Evolutionary conservation across 768 basidiomycete genomes (phyloP), one percentile per base, ranked within the genome.

Genomic region (Mycena vitilis): DNA sequence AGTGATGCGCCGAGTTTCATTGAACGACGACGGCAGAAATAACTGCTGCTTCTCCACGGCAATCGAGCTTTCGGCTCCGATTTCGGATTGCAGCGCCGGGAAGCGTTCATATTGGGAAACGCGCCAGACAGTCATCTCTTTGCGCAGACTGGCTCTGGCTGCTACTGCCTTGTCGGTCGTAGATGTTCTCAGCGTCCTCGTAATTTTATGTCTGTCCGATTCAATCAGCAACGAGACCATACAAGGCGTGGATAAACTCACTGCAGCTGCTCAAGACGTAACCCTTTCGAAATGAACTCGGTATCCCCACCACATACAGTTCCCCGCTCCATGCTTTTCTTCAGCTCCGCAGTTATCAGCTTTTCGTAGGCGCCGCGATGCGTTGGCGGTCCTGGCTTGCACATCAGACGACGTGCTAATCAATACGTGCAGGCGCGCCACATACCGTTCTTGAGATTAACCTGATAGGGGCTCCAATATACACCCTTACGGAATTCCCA

Each of bases 281-380:
- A 34, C 6, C 42, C 57, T 11, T 25, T 45, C 4, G 57, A 18
- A 34, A 59, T 45, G 11, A 59, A 45, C 23, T 45, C 57, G 42
- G 42, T 45, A 12, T 30, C 16, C 10, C 42, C 42, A 30, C 22
- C 20, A 34, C 54, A 55, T 16, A 10, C 15, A 30, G 10, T 25
- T 10, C 42, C 23, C 42, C 20, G 12, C 4, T n/a, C 40, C 1
- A 42, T 7, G n/a, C 42, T 45, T 42, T 45, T 42, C 40, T 1
- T 25, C 40, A 45, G 22, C 34, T 59, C 57, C 18, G 42, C 57
- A 7, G 23, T 59, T 15, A 59, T 45, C 25, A 59, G 38, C 18
- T 59, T 59, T 22, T 45, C 44, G 44, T 59, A 59, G 15, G 57
- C 40, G 13, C 25, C n/a, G 45, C 25, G 42, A 47, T 59, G 57